Conservation (phyloP, 495 filamentous ascomycete species). For the Coniosporium apollinis region DNA sequence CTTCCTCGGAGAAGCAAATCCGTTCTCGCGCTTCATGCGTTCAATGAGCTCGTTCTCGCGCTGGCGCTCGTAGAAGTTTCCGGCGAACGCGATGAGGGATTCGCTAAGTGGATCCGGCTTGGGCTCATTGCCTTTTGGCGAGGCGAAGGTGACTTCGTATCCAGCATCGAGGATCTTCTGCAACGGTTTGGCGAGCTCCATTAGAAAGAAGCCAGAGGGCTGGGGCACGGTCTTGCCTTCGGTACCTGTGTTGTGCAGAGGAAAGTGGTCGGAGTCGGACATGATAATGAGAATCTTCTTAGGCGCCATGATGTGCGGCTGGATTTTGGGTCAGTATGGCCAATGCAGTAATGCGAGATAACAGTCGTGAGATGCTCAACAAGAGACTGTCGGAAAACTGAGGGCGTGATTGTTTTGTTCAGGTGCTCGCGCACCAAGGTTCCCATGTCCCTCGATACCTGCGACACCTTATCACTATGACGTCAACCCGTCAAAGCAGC, state of each 20-base stretch:
- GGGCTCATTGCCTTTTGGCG: slow-evolving; percentile 21
- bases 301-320: slow-evolving; percentile 2
- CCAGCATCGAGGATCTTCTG: slow-evolving; percentile 23
- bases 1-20: too few relatives aligned
- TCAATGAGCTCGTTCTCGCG: slow-evolving; percentile 23
- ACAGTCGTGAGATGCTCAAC: too few relatives aligned
- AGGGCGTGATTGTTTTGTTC: too few relatives aligned
- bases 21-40: slow-evolving; percentile 25
- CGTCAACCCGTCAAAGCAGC: too few relatives aligned
- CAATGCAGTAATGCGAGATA: too few relatives aligned
- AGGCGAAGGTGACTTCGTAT: slow-evolving; percentile 26
- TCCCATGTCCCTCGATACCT: too few relatives aligned
- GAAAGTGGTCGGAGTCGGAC: slow-evolving; percentile 24
- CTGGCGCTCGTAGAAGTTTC: slow-evolving; percentile 28
- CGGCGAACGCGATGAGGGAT: slow-evolving; percentile 20
- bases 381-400: too few relatives aligned
- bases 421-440: too few relatives aligned
- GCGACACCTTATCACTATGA: too few relatives aligned
- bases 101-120: slow-evolving; percentile 24
- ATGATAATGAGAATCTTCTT: slow-evolving; percentile 30
- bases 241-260: slow-evolving; percentile 23
- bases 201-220: slow-evolving; percentile 29
- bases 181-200: slow-evolving; percentile 28
- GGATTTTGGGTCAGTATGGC: too few relatives aligned
- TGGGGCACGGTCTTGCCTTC: slow-evolving; percentile 21